Evolutionary conservation across 495 filamentous ascomycete species (phyloP), one percentile per base, ranked within the genome.

Genomic region (Ramalina intermedia): DNA sequence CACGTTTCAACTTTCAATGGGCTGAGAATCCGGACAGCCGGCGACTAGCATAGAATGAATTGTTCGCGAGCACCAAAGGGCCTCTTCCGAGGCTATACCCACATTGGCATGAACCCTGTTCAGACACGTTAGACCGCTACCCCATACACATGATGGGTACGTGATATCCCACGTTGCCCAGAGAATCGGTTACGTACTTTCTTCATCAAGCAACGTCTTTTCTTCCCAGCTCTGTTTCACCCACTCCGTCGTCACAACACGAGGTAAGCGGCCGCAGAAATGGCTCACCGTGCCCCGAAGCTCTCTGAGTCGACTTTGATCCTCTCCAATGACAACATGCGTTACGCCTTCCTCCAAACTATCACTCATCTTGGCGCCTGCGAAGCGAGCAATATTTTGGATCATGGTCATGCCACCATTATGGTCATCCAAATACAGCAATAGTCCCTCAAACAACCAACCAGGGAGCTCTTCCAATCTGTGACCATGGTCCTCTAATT

Each of bases 201-300:
- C 85, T 73, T 96, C 91, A 60, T 96, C 87, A 46, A 96, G 57
- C 40, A 84, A 53, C 7, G 90, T 94, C 49, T 71, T 71, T 62
- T 87, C 81, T 50, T 66, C 65, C 85, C 89, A 93, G 56, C 84
- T 83, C 50, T 87, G 76, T 43, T 78, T 71, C 1, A 95, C 66
- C 91, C 91, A 98, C 17, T 70, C 67, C 21, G 67, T 54, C 1
- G 65, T 76, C 12, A 96, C 83, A 21, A 94, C 63, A 55, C 88
- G 71, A 1, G 90, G 87, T 14, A 87, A 53, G 17, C 43, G 48
- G 29, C 21, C 40, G 20, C 35, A 36, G 16, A 56, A 53, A 17
- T 51, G 45, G 27, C 71, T 66, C 44, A 76, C 62, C 26, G 51
- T 44, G 26, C 67, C 54, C 48, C 73, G 63, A 26, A 79, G 58